Base-by-base conservation (phyloP, 2,329 filamentous ascomycete genomes). In the Chrysosporium queenslandicum region DNA sequence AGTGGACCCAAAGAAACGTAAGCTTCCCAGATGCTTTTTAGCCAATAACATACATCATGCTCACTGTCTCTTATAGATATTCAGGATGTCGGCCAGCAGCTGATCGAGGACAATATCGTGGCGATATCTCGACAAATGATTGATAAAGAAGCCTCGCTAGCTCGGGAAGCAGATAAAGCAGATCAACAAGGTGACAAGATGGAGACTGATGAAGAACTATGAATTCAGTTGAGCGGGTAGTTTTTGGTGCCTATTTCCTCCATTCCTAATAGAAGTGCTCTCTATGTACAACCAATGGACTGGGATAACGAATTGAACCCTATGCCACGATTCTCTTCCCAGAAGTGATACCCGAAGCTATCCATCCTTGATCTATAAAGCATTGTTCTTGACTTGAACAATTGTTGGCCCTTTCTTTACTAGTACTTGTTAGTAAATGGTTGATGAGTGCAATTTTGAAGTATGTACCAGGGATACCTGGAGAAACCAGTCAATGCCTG, bases 21-120 rank as follows among this genome's bases (percentile, higher is more conserved):
- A 53, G 77, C 41, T 2, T 14, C 34, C 49, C 7, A 16, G 32
- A 21, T n/a, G 45, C 8, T 40, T 29, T 18, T 30, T 11, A 29
- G 12, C 32, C 48, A 16, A 1, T 27, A 27, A 25, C n/a, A n/a
- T n/a, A 23, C 25, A 14, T 20, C n/a, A 14, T 41, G 23, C 41
- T 20, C 18, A 20, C 39, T 40, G 8, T 34, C 32, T n/a, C n/a
- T 8, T 47, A 40, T 18, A 80, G 77, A 98, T 69, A 79, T 98
- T 66, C 90, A 96, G 71, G 89, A 95, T 62, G 87, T 98, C 43
- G 92, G 92, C 52, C 90, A 96, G 72, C 84, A 94, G 68, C 79
- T 97, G 59, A 97, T 98, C 64, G 94, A 98, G 74, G 92, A 98
- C 79, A 98, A 98, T 72, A 98, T 98, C 59, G 92, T 98, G 11